A percentile compares a stretch with the other conserved stretches of the same genome.
phyloP scores from a whole-genome alignment of 2,329 filamentous ascomycete genomes.

The Colletotrichum costaricense region DNA sequence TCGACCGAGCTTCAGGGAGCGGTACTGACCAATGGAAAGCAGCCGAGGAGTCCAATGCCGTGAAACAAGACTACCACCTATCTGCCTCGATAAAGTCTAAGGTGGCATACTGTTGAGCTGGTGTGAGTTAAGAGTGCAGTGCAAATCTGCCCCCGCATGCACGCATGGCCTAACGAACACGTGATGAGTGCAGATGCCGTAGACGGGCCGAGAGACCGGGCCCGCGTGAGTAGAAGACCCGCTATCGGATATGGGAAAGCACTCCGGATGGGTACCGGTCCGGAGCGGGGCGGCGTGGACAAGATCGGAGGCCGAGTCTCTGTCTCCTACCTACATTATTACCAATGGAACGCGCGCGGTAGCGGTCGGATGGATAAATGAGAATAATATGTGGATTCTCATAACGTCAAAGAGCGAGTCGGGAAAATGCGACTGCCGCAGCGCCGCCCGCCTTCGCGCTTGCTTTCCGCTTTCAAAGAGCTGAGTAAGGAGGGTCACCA shows the following conservation, averaged over 20 bases:
- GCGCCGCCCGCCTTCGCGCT: too few relatives aligned
- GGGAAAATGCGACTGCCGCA: not conserved
- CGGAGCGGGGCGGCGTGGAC: not conserved
- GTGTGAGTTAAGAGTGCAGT: not conserved
- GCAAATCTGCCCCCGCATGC: not conserved
- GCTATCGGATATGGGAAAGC: not conserved
- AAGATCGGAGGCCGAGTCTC: not conserved
- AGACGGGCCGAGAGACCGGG: not conserved
- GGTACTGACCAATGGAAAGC: not conserved
- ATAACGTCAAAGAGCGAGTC: not conserved
- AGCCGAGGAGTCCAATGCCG: not conserved
- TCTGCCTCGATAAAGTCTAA: too few relatives aligned
- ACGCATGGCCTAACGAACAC: not conserved
- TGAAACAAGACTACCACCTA: rapidly evolving
- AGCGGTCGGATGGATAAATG: not conserved
- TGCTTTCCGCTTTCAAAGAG: constrained; percentile 14
- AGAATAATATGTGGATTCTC: not conserved
- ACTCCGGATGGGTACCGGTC: not conserved
- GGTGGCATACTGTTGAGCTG: too few relatives aligned
- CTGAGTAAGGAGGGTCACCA: constrained; percentile 21
- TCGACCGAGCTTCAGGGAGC: not conserved
- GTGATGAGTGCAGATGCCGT: not conserved
- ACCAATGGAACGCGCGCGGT: not conserved
- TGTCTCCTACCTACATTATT: not conserved
- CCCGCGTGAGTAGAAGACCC: not conserved